phyloP scores from a whole-genome alignment of 306 rosid genomes.

The Leucaena leucocephala region DNA sequence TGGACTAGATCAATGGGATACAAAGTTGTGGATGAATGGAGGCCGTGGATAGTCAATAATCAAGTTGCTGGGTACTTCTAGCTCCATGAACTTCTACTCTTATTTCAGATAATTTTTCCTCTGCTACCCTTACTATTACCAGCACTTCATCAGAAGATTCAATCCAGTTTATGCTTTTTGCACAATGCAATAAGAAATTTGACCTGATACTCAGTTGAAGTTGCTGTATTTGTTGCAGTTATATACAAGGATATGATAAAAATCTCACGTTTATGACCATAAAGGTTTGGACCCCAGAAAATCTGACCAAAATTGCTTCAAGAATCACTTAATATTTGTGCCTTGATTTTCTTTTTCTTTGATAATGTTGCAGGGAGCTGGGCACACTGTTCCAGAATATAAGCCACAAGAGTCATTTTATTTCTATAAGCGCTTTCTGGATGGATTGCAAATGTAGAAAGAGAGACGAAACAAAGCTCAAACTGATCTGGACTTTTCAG shows the following conservation, averaged over 20 bases:
- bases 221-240: constrained; percentile 54
- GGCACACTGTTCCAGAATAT: constrained; percentile 95
- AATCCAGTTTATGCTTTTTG: background rate
- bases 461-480: constrained; percentile 6
- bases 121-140: too few relatives aligned
- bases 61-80: constrained; percentile 81
- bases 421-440: constrained; percentile 70
- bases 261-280: constrained; percentile 78
- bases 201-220: background rate
- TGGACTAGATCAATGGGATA: constrained; percentile 89
- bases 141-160: background rate
- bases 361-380: constrained; percentile 75
- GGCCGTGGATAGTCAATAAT: constrained; percentile 73
- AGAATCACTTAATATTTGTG: background rate
- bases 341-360: constrained; percentile 8
- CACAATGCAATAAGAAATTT: background rate
- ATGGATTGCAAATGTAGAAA: constrained; percentile 49
- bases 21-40: constrained; percentile 81
- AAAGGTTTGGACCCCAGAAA: constrained; percentile 52
- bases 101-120: background rate
- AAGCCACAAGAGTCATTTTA: constrained; percentile 82
- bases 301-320: background rate
- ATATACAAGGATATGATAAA: constrained; percentile 68
- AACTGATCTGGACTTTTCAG: constrained; percentile 21
- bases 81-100: constrained; percentile 12